Evolutionary conservation across 2,329 filamentous ascomycete species (phyloP).

Genomic region (Periconia macrospinosa): DNA sequence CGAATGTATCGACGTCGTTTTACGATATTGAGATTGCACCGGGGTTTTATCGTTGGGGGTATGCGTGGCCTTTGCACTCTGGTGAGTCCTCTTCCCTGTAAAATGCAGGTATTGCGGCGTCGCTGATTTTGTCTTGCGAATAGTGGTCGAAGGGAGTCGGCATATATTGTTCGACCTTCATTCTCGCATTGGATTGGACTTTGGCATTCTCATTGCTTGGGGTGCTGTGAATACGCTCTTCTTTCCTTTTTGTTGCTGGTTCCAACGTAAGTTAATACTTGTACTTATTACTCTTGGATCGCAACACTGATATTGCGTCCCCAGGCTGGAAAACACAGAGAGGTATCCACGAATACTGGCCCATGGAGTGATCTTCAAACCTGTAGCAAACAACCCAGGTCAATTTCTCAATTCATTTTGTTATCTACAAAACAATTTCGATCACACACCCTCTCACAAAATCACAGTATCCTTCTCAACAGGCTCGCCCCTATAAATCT

Average conservation of each 20-base stretch:
- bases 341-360: constrained; percentile 20
- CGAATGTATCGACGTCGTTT: constrained; percentile 64
- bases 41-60: constrained; percentile 63
- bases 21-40: constrained; percentile 62
- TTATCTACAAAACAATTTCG: not conserved
- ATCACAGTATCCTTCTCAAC: not conserved
- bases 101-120: too few relatives aligned
- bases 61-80: constrained; percentile 65
- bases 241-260: constrained; percentile 55
- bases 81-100: constrained; percentile 37
- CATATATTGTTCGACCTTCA: constrained; percentile 65
- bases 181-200: constrained; percentile 61
- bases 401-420: too few relatives aligned
- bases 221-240: constrained; percentile 54
- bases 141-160: constrained; percentile 61
- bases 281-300: not conserved
- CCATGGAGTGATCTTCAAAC: constrained; percentile 11
- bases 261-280: constrained; percentile 29
- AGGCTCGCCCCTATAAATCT: constrained; percentile 17
- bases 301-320: not conserved
- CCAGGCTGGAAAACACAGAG: constrained; percentile 22
- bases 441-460: not conserved
- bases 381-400: too few relatives aligned
- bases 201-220: constrained; percentile 64
- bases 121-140: not conserved